Evolutionary conservation across 345 rosid species (phyloP), one percentile per base, ranked within the genome.

Genomic region (Linum trigynum): DNA sequence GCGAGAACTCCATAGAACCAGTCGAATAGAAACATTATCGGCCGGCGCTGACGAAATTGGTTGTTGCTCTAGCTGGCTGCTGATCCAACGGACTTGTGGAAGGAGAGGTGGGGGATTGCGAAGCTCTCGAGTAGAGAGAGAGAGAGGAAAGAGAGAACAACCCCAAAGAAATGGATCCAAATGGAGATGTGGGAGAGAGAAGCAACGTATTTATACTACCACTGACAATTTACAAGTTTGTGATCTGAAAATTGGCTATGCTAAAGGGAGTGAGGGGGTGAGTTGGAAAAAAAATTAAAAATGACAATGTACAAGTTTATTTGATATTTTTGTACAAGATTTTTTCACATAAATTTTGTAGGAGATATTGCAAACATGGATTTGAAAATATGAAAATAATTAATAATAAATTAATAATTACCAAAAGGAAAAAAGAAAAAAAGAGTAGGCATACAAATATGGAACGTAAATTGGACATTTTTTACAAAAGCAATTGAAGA

Each of bases 1-100:
- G 78, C 78, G 64, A 75, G 78, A 62, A 75, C 70, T 23, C 78
- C 78, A 35, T 75, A 75, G 50, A 75, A 75, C 78, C 78, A 75
- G 59, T 75, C 78, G 2, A 75, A 43, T 36, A 70, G 74, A 63
- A 75, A 75, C 78, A 75, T 75, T 23, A 23, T 23, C 32, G 32
- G 43, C 9, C 38, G 53, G 53, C 16, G 38, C 59, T 16, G 59
- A 23, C 32, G 32, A 23, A 23, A 23, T 23, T 23, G 32, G 32
- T 23, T 23, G 32, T 23, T 23, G 32, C 32, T 23, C 32, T 23
- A 23, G 32, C 32, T 23, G 32, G 32, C 32, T 23, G 32, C 32
- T 23, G 32, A 23, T 23, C 32, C 32, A 23, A 23, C 32, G 32
- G 32, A 23, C 32, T 23, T 23, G 32, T 23, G 32, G 32, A 23